Base-by-base conservation (phyloP, 345 rosid genomes). In the Corymbia maculata region DNA sequence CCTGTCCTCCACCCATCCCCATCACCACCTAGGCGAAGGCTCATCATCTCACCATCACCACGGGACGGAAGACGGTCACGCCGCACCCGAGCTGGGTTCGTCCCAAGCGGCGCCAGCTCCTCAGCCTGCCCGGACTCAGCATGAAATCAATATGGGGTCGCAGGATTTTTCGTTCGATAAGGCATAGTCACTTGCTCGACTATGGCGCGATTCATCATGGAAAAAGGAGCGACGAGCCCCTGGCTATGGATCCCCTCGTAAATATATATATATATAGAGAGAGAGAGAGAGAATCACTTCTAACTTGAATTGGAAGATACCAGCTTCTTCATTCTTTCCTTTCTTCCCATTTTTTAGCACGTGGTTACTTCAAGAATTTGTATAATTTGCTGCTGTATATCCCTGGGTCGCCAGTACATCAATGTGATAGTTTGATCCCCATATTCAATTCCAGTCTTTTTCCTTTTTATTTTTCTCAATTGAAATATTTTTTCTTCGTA, bases 11-110 rank as follows among this genome's bases (percentile, higher is more conserved):
- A 84, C 90, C 13, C 90, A 91, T 57, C 91, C 28, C 10, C 24
- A 89, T 51, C 80, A 42, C 42, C 88, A 26, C 57, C 86, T 21
- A 59, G 87, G 88, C 21, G 87, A 87, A 0, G 93, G 87, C 17
- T 92, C 93, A 9, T 89, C 92, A 4, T 88, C 95, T 5, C 88
- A 87, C 86, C 89, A 57, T 17, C 90, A 30, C 85, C 85, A n/a
- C 8, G 51, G n/a, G 47, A n/a, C 5, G 85, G 47, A 87, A 36
- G 32, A 32, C 1, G 32, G 53, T 42, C 84, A 42, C 49, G 14
- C 42, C 28, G 84, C 28, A 2, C 49, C 26, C 49, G 84, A 85
- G 85, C 24, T 9, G 14, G 52, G 24, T 19, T 50, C 53, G 24
- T 13, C 82, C 24, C 88, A 57, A 59, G 59, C 28, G 44, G 86